Conservation (phyloP, 1,284 basidiomycete genomes). For the Tetrapyrgos nigripes region DNA sequence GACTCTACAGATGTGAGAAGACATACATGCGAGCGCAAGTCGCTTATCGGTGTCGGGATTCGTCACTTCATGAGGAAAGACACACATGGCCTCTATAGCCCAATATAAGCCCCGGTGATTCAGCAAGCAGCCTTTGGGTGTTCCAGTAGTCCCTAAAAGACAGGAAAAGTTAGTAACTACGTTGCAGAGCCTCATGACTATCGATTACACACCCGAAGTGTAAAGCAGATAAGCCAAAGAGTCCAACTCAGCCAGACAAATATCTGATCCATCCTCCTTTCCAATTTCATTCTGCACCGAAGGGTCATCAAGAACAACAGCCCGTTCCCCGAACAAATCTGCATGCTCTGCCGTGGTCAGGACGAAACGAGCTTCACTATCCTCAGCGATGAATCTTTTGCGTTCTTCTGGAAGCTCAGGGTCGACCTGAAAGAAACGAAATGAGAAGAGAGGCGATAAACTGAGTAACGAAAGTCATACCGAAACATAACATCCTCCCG, state of each 20-base stretch:
- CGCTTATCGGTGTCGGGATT: slow-evolving; percentile 24
- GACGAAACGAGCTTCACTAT: slow-evolving; percentile 51
- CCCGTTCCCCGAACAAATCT: slow-evolving; percentile 35
- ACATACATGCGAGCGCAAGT: slow-evolving; percentile 20
- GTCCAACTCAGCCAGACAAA: slow-evolving; percentile 38
- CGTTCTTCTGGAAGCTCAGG: slow-evolving; percentile 56
- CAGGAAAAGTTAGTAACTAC: background rate
- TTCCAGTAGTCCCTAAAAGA: slow-evolving; percentile 55
- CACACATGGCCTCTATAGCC: slow-evolving; percentile 20
- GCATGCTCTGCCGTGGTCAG: slow-evolving; percentile 41
- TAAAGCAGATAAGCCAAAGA: slow-evolving; percentile 57
- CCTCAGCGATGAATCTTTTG: slow-evolving; percentile 52
- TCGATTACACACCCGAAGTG: slow-evolving; percentile 49
- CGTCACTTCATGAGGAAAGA: slow-evolving; percentile 16
- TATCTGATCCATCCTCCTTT: slow-evolving; percentile 33
- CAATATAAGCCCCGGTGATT: slow-evolving; percentile 39
- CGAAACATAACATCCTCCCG: slow-evolving; percentile 62
- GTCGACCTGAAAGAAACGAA: slow-evolving; percentile 46
- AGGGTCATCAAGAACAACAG: slow-evolving; percentile 37
- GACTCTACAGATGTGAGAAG: background rate
- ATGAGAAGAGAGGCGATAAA: slow-evolving; percentile 2
- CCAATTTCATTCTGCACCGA: slow-evolving; percentile 26
- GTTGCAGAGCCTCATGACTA: background rate
- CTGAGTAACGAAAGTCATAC: slow-evolving; percentile 34
- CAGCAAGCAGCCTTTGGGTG: slow-evolving; percentile 62